Evolutionary conservation across 257 asterid genomes (phyloP).

Genomic region (Petrea volubilis): DNA sequence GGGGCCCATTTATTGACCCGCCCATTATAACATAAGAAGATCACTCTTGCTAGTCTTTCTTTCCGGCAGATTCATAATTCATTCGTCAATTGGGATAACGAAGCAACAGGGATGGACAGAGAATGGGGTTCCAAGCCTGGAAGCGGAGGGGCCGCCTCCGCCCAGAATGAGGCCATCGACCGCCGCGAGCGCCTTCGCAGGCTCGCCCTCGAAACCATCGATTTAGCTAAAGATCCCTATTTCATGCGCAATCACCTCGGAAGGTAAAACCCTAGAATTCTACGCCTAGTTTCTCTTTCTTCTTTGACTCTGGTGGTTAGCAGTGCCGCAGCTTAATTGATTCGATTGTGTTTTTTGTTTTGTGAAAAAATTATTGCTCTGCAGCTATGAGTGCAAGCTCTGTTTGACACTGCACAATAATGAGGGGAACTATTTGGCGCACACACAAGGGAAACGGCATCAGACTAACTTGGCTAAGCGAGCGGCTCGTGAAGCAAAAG

Average conservation of each 20-base stretch:
- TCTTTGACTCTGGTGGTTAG: neutral
- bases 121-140: slow-evolving; percentile 99
- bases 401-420: slow-evolving; percentile 95
- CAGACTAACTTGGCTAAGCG: slow-evolving; percentile 98
- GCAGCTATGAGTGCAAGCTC: slow-evolving; percentile 93
- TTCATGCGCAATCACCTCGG: slow-evolving; percentile 99
- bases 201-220: slow-evolving; percentile 91
- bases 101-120: slow-evolving; percentile 61
- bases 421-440: slow-evolving; percentile 98
- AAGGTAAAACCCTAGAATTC: slow-evolving; percentile 50
- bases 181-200: slow-evolving; percentile 95
- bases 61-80: neutral
- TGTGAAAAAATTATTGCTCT: neutral
- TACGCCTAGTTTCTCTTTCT: neutral
- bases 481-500: slow-evolving; percentile 98
- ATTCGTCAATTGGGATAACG: neutral
- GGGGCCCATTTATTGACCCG: neutral
- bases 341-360: neutral
- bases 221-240: slow-evolving; percentile 95
- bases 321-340: neutral
- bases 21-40: neutral
- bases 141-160: slow-evolving; percentile 97
- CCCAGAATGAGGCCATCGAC: slow-evolving; percentile 95
- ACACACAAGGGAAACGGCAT: slow-evolving; percentile 97
- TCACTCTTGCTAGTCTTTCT: neutral